phyloP scores from a whole-genome alignment of 129 eudicot genomes.

The Cynara cardunculus region DNA sequence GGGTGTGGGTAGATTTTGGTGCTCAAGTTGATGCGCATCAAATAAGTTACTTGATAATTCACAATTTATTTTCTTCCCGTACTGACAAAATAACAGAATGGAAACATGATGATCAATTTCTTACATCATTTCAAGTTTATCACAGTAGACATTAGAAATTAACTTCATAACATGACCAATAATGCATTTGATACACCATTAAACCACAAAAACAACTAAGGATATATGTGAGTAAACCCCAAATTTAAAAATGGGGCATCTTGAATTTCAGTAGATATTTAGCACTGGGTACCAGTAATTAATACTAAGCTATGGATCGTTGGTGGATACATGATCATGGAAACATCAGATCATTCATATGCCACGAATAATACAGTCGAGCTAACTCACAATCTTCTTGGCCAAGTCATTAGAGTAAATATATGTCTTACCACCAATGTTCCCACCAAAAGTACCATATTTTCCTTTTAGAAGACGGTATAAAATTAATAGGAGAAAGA shows the following conservation, averaged over 20 bases:
- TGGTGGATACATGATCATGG: conserved; percentile 1
- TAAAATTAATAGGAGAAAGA: background rate
- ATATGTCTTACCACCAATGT: background rate
- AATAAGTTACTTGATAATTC: background rate
- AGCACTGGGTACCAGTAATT: background rate
- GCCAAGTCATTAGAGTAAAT: background rate
- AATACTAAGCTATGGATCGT: background rate
- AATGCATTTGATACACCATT: background rate
- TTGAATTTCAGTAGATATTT: background rate
- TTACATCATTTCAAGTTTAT: background rate
- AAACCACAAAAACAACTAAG: background rate
- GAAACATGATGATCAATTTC: background rate
- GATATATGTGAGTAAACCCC: background rate
- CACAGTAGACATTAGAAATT: background rate
- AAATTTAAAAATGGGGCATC: background rate
- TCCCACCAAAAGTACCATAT: background rate
- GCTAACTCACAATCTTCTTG: background rate
- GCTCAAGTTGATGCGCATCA: background rate
- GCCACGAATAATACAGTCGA: background rate
- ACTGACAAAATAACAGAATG: background rate
- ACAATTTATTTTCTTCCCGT: background rate
- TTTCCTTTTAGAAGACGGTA: background rate
- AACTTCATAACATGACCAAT: background rate
- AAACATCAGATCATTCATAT: background rate
- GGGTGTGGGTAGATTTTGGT: conserved; percentile 4